A percentile compares a stretch with the other conserved stretches of the same genome.
phyloP scores from a whole-genome alignment of 768 basidiomycete genomes.

The Rubroboletus pulcherrimus region DNA sequence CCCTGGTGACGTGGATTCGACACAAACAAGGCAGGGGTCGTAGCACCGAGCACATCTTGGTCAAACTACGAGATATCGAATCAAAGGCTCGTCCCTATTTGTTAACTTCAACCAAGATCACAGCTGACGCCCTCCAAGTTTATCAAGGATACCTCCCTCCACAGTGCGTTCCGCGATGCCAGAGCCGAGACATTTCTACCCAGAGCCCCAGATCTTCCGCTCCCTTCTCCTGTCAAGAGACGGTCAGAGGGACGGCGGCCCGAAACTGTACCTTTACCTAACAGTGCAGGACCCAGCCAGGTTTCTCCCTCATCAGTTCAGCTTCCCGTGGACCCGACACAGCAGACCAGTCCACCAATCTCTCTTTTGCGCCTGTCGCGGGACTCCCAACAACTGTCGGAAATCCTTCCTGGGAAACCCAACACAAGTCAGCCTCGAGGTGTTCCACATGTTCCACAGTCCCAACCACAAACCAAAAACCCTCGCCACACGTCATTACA shows the following conservation, averaged over 20 bases:
- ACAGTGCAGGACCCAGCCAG: not conserved
- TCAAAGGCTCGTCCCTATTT: conserved; percentile 20
- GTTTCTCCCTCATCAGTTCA: not conserved
- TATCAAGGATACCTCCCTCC: conserved; percentile 27
- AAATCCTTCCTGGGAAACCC: not conserved
- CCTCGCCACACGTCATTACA: conserved; percentile 4
- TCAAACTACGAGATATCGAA: conserved; percentile 27
- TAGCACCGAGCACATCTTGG: conserved; percentile 29
- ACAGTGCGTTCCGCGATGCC: conserved; percentile 32
- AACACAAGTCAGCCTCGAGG: not conserved
- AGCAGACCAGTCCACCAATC: not conserved
- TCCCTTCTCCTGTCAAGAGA: conserved; percentile 9
- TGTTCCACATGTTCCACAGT: not conserved
- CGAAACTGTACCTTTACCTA: not conserved
- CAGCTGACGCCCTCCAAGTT: conserved; percentile 19
- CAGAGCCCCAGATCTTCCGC: conserved; percentile 24
- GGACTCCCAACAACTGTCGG: conserved; percentile 4
- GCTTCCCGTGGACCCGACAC: not conserved
- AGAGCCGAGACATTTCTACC: conserved; percentile 29
- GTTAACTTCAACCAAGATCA: not conserved
- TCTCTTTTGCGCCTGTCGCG: conserved; percentile 1
- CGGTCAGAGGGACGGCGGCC: not conserved
- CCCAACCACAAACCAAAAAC: conserved; percentile 14
- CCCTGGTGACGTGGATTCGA: conserved; percentile 29
- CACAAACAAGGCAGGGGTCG: conserved; percentile 29